Base-by-base conservation (phyloP, 1,284 basidiomycete species). In the Pseudozyma hubeiensis region DNA sequence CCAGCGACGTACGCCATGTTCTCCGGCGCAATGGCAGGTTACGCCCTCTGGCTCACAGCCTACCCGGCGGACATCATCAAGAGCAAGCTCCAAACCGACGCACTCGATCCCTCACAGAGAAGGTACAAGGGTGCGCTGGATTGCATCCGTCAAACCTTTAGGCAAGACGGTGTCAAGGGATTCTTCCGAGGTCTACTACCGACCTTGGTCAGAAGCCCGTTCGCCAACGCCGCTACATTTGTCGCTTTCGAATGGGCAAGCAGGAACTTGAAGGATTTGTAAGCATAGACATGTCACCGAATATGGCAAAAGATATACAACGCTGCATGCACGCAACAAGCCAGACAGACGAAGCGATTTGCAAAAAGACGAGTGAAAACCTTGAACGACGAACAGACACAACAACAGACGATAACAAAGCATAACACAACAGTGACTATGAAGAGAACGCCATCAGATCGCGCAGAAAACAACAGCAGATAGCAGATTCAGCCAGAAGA, bases 21-120 rank as follows among this genome's bases (percentile, higher is more conserved):
- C 13, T 78, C 77, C 11, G 82, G 82, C 17, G 78, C 74, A 9
- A 63, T 68, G 44, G 77, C 82, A 1, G 82, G 82, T 7, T 60
- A 76, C 56, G 65, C 53, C 29, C 55, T 53, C 24, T 65, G 52
- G 55, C 48, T 68, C 34, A 59, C 92, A 10, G 94, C 94, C 86
- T 94, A 94, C 86, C 93, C 93, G 8, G 90, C 94, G 84, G 94
- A 96, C 85, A 93, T 97, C 88, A 90, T 97, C 84, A 98, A 98
- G 85, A 93, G 92, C 31, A 90, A 94, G 59, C 91, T 97, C 87
- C 96, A 98, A 86, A 97, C 94, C 0, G 96, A 98, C 82, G 57
- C 77, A 6, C 90, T 91, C 78, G 54, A 56, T 13, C 68, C 75
- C 0, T 29, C 47, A 4, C n/a, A 77, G n/a, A 56, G 80, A 16